Base-by-base conservation (phyloP, 2,329 filamentous ascomycete genomes). In the Scopulariopsis brevicaulis region DNA sequence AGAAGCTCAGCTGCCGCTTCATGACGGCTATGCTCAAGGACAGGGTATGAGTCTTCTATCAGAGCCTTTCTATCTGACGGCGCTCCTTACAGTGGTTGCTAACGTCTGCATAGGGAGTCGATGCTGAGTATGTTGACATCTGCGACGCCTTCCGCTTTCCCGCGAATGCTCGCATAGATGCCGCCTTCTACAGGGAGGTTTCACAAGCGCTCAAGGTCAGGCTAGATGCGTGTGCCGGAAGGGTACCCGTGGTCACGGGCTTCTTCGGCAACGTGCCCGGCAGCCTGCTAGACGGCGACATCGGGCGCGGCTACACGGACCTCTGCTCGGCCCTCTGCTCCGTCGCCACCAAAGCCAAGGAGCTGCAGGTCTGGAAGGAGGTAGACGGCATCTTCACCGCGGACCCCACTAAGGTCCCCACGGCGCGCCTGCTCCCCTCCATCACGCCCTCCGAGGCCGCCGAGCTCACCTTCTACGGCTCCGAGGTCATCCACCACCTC, bases 291-390 rank as follows among this genome's bases (percentile, higher is more conserved):
- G 89, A 93, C 65, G 84, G 84, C 50, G 88, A 95, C 64, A 89
- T 99, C 62, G 94, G 94, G 22, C 87, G 94, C 65, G 94, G 94
- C 34, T 99, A 99, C 73, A 97, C 94, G 11, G 94, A 99, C 72
- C 81, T 99, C 53, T 97, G 94, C 70, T 93, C 94, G 14, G 92
- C 94, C 6, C 78, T 99, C 18, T 86, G 92, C 56, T 91, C 94
- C 1, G 93, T 99, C 11, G 93, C 91, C 4, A 76, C 95, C n/a
- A 78, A 83, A 65, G 94, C 94, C 1, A 77, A 86, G 57, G 94
- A 99, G 71, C 80, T 99, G 56, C 94, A 99, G 71, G 89, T 99
- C 62, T 97, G 94, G 94, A 99, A 99, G 75, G 94, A 99, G 70
- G 94, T 99, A 7, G 94, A 99, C 70, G 92, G 91, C 60, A 95